A percentile compares a stretch with the other conserved stretches of the same genome.
Conservation (phyloP, 2,329 filamentous ascomycete genomes). For the Teratosphaeria epicoccoides region DNA sequence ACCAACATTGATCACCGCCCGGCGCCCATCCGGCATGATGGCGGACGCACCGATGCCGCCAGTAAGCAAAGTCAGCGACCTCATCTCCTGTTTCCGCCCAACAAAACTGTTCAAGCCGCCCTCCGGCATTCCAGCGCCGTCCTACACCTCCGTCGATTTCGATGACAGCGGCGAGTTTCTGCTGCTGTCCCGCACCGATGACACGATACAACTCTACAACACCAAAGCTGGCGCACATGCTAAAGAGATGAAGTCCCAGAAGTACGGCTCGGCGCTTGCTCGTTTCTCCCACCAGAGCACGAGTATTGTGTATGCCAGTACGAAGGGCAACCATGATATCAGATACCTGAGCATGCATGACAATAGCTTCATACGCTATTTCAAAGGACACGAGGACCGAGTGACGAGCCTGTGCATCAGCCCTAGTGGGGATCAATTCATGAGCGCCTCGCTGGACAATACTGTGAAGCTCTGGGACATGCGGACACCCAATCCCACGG, state of each 20-base stretch:
- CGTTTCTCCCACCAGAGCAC: conserved; percentile 87
- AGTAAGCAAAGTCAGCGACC: conserved; percentile 57
- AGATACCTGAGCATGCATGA: conserved; percentile 86
- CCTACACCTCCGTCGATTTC: conserved; percentile 86
- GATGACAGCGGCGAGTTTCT: conserved; percentile 89
- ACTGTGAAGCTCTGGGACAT: conserved; percentile 88
- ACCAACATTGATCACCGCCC: not conserved
- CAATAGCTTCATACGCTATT: conserved; percentile 93
- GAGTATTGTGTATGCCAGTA: conserved; percentile 90
- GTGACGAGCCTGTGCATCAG: conserved; percentile 79
- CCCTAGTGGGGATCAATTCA: conserved; percentile 78
- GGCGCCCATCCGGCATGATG: conserved; percentile 12
- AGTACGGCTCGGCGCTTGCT: conserved; percentile 90
- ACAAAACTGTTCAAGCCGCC: conserved; percentile 43
- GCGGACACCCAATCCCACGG: conserved; percentile 66
- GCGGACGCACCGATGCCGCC: conserved; percentile 19
- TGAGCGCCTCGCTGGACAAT: conserved; percentile 84
- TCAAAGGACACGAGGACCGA: conserved; percentile 73
- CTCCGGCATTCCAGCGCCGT: conserved; percentile 38
- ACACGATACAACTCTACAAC: conserved; percentile 92
- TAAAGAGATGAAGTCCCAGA: conserved; percentile 85
- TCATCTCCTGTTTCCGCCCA: conserved; percentile 67
- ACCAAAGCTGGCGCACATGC: conserved; percentile 81
- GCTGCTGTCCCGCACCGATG: conserved; percentile 84
- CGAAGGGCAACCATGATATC: conserved; percentile 84